phyloP scores from a whole-genome alignment of 495 filamentous ascomycete genomes.

The Amniculicola lignicola region DNA sequence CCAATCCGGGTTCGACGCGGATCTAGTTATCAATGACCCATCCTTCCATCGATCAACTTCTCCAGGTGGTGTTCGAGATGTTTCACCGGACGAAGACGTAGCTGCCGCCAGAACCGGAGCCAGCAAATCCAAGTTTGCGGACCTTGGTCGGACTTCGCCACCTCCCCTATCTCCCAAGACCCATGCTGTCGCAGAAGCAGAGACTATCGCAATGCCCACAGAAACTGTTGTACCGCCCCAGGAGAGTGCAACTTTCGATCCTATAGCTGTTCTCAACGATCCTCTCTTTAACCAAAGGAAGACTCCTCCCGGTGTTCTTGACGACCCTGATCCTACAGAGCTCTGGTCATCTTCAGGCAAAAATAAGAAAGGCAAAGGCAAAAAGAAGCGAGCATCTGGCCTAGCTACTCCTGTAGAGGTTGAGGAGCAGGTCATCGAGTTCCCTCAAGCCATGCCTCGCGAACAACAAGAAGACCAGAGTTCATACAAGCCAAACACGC shows the following conservation, averaged over 20 bases:
- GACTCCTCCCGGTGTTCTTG: constrained; percentile 31
- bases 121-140: constrained; percentile 19
- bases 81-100: constrained; percentile 28
- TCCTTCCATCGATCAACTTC: constrained; percentile 26
- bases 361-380: constrained; percentile 32
- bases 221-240: constrained; percentile 5
- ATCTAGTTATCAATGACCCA: constrained; percentile 26
- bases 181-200: background rate
- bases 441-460: background rate
- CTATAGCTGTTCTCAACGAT: constrained; percentile 38
- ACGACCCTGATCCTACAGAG: constrained; percentile 40
- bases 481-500: background rate
- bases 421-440: background rate
- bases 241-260: constrained; percentile 37
- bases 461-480: background rate
- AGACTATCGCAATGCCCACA: background rate
- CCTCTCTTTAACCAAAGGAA: constrained; percentile 32
- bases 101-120: constrained; percentile 7
- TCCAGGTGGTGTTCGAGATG: constrained; percentile 11
- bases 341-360: constrained; percentile 31
- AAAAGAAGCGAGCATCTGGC: constrained; percentile 25
- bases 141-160: constrained; percentile 18
- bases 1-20: constrained; percentile 32
- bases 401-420: constrained; percentile 16
- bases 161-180: constrained; percentile 12